These are phyloP conservation scores for Aulographum hederae DNA, from an alignment of 2,329 filamentous ascomycete species.

Conservation along the genomic window DNA sequence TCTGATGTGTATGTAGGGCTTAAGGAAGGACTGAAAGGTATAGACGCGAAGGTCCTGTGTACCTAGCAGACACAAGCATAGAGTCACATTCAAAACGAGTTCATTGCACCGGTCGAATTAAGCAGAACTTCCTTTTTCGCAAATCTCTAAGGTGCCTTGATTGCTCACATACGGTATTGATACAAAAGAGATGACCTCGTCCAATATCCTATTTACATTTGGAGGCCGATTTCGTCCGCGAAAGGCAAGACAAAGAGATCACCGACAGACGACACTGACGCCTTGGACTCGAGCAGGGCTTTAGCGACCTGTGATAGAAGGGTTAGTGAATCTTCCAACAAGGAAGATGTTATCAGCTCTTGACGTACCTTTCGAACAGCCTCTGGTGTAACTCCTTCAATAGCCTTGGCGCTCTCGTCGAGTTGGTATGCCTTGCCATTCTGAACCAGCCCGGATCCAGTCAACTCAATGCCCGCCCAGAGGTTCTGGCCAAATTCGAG, in stretches of 20 bases:
- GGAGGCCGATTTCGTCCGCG: constrained; percentile 84
- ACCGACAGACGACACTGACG: constrained; percentile 74
- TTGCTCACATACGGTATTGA: too few species aligned
- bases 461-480: constrained; percentile 59
- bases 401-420: constrained; percentile 56
- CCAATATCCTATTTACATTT: constrained; percentile 81
- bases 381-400: constrained; percentile 67
- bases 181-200: too few species aligned
- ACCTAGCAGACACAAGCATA: too few species aligned
- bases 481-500: constrained; percentile 67
- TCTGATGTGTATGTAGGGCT: too few species aligned
- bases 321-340: constrained; percentile 7
- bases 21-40: too few species aligned
- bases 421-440: constrained; percentile 72
- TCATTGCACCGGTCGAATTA: too few species aligned
- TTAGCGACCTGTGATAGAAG: constrained; percentile 66
- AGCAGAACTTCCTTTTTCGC: too few species aligned
- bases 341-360: constrained; percentile 2
- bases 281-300: constrained; percentile 71
- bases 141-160: too few species aligned
- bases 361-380: constrained; percentile 66
- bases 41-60: too few species aligned
- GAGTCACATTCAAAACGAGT: too few species aligned
- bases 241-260: constrained; percentile 84
- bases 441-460: constrained; percentile 68